phyloP scores from a whole-genome alignment of 2,329 filamentous ascomycete species.

The Phialocephala subalpina region DNA sequence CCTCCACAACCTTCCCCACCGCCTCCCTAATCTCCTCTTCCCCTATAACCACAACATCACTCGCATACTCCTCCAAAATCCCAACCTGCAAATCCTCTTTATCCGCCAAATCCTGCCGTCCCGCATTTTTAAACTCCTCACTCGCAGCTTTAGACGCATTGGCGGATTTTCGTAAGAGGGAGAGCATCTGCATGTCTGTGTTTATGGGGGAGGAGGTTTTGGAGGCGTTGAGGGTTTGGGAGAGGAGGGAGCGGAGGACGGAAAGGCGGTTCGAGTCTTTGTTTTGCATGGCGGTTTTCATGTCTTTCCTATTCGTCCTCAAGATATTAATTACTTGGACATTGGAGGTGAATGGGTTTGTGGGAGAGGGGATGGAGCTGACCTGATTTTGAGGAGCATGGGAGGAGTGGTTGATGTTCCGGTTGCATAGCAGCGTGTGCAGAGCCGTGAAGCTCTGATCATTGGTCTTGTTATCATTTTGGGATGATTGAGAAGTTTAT shows the following conservation, averaged over 20 bases:
- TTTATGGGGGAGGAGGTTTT: constrained; percentile 76
- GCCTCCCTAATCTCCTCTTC: constrained; percentile 64
- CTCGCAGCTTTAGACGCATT: constrained; percentile 64
- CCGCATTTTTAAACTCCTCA: constrained; percentile 69
- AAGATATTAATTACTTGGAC: constrained; percentile 7
- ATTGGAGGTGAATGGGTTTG: not conserved
- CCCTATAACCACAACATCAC: constrained; percentile 62
- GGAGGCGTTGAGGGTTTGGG: constrained; percentile 76
- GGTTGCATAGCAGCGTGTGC: constrained; percentile 39
- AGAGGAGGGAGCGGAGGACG: constrained; percentile 73
- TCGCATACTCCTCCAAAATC: constrained; percentile 72
- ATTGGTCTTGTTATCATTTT: constrained; percentile 27
- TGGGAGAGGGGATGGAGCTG: constrained; percentile 13
- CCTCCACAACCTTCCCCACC: constrained; percentile 60
- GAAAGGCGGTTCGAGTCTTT: constrained; percentile 71
- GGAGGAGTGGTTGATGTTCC: constrained; percentile 41
- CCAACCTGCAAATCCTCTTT: constrained; percentile 73
- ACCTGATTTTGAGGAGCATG: constrained; percentile 47
- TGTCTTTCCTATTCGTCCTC: constrained; percentile 52
- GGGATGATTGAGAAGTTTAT: not conserved
- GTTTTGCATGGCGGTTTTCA: constrained; percentile 71
- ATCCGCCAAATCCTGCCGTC: constrained; percentile 72
- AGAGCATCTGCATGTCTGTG: constrained; percentile 74
- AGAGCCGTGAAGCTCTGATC: constrained; percentile 37
- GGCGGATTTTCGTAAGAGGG: constrained; percentile 70